Conservation (phyloP, 345 rosid genomes). For the Gossypium rotundifolium region DNA sequence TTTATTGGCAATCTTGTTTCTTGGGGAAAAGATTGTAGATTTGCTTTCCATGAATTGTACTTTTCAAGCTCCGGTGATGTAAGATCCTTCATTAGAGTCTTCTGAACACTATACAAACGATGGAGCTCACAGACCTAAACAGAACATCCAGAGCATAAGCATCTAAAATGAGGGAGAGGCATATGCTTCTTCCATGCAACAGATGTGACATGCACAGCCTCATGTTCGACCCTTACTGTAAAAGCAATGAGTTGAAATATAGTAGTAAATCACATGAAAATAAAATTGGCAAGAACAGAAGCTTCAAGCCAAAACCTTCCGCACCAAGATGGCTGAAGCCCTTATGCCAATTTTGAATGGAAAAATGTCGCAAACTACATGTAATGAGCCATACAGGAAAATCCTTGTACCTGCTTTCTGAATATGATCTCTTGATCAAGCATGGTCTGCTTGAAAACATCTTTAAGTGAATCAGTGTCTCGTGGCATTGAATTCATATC, state of each 20-base stretch:
- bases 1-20: slow-evolving; percentile 16
- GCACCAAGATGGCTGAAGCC: neutral
- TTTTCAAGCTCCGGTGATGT: slow-evolving; percentile 14
- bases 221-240: neutral
- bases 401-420: slow-evolving; percentile 37
- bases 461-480: slow-evolving; percentile 24
- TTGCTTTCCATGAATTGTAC: slow-evolving; percentile 20
- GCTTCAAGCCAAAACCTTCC: slow-evolving; percentile 1
- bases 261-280: neutral
- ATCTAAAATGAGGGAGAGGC: neutral
- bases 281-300: neutral
- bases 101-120: slow-evolving; percentile 31
- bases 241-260: neutral
- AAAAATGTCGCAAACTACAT: slow-evolving; percentile 6
- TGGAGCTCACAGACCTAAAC: slow-evolving; percentile 46
- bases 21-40: slow-evolving; percentile 14
- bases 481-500: slow-evolving; percentile 27
- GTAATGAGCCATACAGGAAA: neutral
- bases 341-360: neutral
- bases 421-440: slow-evolving; percentile 36
- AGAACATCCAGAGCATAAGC: slow-evolving; percentile 7
- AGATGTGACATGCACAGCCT: neutral
- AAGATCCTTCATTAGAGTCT: slow-evolving; percentile 33
- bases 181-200: neutral
- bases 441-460: slow-evolving; percentile 37